Conservation (phyloP, 1,284 basidiomycete species). For the Taiwanofungus camphoratus region DNA sequence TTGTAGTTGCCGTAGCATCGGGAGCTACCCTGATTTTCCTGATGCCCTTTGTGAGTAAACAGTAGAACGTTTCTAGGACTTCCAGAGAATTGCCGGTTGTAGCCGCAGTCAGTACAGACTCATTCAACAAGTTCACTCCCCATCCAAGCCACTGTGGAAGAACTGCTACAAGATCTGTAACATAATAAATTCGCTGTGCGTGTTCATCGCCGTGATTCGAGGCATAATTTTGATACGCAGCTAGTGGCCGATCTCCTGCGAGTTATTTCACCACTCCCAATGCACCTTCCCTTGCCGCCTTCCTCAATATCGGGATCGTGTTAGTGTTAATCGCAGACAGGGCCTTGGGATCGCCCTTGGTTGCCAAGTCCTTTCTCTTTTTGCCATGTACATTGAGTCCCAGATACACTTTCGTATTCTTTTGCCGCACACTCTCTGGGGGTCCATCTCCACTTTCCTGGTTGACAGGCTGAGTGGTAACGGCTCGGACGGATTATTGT, state of each 20-base stretch:
- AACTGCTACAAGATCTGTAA: slow-evolving; percentile 32
- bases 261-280: slow-evolving; percentile 42
- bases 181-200: slow-evolving; percentile 33
- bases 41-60: too few species aligned
- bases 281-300: slow-evolving; percentile 17
- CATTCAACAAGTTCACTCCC: slow-evolving; percentile 37
- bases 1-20: too few species aligned
- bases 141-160: slow-evolving; percentile 47
- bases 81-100: slow-evolving; percentile 31
- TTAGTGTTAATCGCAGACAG: not conserved
- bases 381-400: slow-evolving; percentile 56
- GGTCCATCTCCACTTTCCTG: too few species aligned
- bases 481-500: slow-evolving; percentile 26
- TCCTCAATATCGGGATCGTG: not conserved
- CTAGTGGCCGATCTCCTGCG: slow-evolving; percentile 25
- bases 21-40: too few species aligned
- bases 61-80: slow-evolving; percentile 39
- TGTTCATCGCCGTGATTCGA: slow-evolving; percentile 34
- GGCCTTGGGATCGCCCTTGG: slow-evolving; percentile 41
- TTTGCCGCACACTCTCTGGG: slow-evolving; percentile 22
- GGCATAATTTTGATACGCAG: slow-evolving; percentile 39
- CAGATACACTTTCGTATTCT: slow-evolving; percentile 43
- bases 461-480: too few species aligned
- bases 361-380: slow-evolving; percentile 47
- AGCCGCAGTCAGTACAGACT: slow-evolving; percentile 42